phyloP scores from a whole-genome alignment of 1,284 basidiomycete species.

The Sporisorium scitamineum region DNA sequence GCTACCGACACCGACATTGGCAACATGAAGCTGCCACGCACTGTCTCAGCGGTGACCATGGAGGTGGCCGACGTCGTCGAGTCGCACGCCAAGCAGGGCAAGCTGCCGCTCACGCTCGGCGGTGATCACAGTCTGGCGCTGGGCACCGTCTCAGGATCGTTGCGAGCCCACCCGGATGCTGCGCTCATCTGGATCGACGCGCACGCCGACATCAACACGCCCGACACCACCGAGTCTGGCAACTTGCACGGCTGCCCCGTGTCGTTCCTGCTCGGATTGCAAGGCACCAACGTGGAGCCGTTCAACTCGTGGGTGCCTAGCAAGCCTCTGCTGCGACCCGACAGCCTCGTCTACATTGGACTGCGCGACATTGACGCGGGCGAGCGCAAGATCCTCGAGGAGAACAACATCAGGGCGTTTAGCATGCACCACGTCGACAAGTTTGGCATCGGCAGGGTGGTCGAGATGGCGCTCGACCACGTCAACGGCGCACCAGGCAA shows the following conservation, averaged over 20 bases:
- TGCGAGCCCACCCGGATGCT: conserved; percentile 74
- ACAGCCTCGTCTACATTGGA: conserved; percentile 91
- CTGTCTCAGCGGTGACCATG: conserved; percentile 77
- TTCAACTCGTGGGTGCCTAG: conserved; percentile 66
- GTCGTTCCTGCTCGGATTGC: conserved; percentile 80
- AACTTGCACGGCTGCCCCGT: conserved; percentile 99
- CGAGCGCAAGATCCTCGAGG: conserved; percentile 87
- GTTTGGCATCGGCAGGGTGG: conserved; percentile 85
- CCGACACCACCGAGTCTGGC: conserved; percentile 83
- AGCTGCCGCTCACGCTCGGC: conserved; percentile 90
- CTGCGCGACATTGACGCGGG: conserved; percentile 91
- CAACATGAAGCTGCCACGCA: conserved; percentile 62
- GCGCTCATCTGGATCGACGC: conserved; percentile 85
- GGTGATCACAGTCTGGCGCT: conserved; percentile 89
- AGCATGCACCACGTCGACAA: conserved; percentile 99
- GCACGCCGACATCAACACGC: conserved; percentile 91
- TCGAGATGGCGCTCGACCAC: conserved; percentile 94
- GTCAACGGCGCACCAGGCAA: conserved; percentile 75
- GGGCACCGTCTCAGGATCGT: conserved; percentile 69
- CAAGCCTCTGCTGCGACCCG: conserved; percentile 73
- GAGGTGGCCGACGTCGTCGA: conserved; percentile 83
- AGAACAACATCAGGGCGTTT: conserved; percentile 90
- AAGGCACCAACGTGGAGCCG: conserved; percentile 64
- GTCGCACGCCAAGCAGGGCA: conserved; percentile 80
- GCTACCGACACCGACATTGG: conserved; percentile 57